phyloP scores from a whole-genome alignment of 345 rosid genomes.

The Arabidopsis arenosa region DNA sequence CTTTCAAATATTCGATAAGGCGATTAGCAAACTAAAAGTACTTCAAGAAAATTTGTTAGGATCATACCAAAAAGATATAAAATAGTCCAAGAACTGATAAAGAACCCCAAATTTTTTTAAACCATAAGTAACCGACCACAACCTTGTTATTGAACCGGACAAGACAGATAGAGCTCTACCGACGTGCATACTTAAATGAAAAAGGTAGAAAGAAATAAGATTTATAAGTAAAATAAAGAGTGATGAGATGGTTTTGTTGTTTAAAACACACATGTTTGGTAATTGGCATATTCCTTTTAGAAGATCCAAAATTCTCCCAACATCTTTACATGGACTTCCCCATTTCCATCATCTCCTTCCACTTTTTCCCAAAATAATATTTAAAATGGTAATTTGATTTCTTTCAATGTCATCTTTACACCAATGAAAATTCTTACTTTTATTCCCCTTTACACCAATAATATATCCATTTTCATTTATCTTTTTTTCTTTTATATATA shows the following conservation, averaged over 20 bases:
- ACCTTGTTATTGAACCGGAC: slow-evolving; percentile 23
- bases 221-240: slow-evolving; percentile 17
- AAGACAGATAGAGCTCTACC: slow-evolving; percentile 29
- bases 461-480: neutral
- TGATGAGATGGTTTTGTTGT: slow-evolving; percentile 31
- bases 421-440: slow-evolving; percentile 39
- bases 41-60: neutral
- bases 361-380: slow-evolving; percentile 22
- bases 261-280: slow-evolving; percentile 42
- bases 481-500: neutral
- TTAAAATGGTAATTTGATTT: slow-evolving; percentile 26
- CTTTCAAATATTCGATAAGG: slow-evolving; percentile 22
- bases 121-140: slow-evolving; percentile 26
- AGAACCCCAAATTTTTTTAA: neutral
- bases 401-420: slow-evolving; percentile 45
- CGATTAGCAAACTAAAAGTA: neutral
- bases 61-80: neutral
- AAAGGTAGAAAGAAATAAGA: neutral
- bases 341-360: slow-evolving; percentile 44
- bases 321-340: slow-evolving; percentile 43
- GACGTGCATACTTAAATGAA: slow-evolving; percentile 11
- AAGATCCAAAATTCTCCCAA: slow-evolving; percentile 48
- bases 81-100: neutral
- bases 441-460: slow-evolving; percentile 39
- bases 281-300: slow-evolving; percentile 47